phyloP scores from a whole-genome alignment of 768 basidiomycete genomes.

The Serendipita sp. region DNA sequence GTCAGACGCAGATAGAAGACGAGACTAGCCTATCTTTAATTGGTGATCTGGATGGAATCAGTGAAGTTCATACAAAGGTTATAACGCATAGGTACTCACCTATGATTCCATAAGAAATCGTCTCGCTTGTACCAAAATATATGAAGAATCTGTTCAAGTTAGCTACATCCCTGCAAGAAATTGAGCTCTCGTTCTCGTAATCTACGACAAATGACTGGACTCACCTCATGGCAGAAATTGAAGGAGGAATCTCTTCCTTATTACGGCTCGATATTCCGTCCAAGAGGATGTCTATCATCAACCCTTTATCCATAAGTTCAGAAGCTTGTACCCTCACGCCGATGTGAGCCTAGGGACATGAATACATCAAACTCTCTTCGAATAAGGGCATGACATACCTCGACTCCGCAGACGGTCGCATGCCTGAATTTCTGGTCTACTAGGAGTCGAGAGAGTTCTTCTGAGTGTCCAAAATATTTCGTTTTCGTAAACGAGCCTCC shows the following conservation, averaged over 20 bases:
- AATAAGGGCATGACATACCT: constrained; percentile 31
- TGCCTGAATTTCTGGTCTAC: constrained; percentile 19
- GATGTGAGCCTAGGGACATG: constrained; percentile 24
- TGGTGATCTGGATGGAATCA: constrained; percentile 23
- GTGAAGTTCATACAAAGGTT: constrained; percentile 3
- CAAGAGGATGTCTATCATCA: constrained; percentile 51
- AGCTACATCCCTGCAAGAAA: neutral
- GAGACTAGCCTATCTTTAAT: constrained; percentile 38
- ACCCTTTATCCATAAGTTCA: constrained; percentile 47
- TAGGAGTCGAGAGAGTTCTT: too few species aligned
- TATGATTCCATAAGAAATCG: constrained; percentile 59
- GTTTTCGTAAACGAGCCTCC: too few species aligned
- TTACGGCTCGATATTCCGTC: constrained; percentile 78
- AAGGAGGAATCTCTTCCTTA: constrained; percentile 48
- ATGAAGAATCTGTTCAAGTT: constrained; percentile 37
- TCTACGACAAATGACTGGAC: neutral
- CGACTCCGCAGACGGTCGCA: constrained; percentile 73
- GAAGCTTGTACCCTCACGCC: constrained; percentile 80
- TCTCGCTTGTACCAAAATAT: constrained; percentile 65
- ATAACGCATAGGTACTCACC: constrained; percentile 23
- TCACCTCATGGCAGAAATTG: constrained; percentile 54
- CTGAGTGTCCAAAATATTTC: too few species aligned
- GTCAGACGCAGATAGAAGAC: too few species aligned
- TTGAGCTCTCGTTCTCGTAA: too few species aligned
- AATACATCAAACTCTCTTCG: neutral